phyloP scores from a whole-genome alignment of 768 basidiomycete genomes.

The Mycena vitilis region DNA sequence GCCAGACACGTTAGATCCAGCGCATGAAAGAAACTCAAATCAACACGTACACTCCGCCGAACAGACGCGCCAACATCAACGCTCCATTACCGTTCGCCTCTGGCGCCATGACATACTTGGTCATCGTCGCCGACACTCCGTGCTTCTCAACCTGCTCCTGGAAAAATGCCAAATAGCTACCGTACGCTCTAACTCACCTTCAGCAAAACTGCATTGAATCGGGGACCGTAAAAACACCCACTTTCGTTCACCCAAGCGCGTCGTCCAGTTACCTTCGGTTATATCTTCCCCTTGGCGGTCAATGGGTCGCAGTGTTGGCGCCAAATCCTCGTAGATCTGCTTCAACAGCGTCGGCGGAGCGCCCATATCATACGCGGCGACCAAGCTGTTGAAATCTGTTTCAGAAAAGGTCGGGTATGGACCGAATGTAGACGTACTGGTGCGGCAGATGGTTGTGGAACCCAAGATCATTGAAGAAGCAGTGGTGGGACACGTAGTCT shows the following conservation, averaged over 20 bases:
- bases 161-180: constrained; percentile 31
- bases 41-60: constrained; percentile 27
- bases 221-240: constrained; percentile 36
- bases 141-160: constrained; percentile 6
- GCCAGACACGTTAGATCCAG: too few relatives aligned
- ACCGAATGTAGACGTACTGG: constrained; percentile 46
- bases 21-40: too few relatives aligned
- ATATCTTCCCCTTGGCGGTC: constrained; percentile 43
- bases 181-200: constrained; percentile 19
- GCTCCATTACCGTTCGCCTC: constrained; percentile 31
- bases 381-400: constrained; percentile 40
- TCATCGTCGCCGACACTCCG: constrained; percentile 10
- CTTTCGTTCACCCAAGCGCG: constrained; percentile 51
- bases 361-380: constrained; percentile 57
- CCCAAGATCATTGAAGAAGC: constrained; percentile 48
- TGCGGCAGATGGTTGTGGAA: constrained; percentile 59
- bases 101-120: constrained; percentile 25
- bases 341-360: constrained; percentile 49
- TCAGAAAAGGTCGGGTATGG: neutral
- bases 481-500: constrained; percentile 52
- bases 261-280: constrained; percentile 46
- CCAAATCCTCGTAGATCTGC: constrained; percentile 49
- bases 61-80: constrained; percentile 26
- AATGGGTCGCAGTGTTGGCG: constrained; percentile 42
- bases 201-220: neutral